Evolutionary conservation across 371 early-diverging fungal genomes (phyloP).

Genomic region (Mortierella sp.): DNA sequence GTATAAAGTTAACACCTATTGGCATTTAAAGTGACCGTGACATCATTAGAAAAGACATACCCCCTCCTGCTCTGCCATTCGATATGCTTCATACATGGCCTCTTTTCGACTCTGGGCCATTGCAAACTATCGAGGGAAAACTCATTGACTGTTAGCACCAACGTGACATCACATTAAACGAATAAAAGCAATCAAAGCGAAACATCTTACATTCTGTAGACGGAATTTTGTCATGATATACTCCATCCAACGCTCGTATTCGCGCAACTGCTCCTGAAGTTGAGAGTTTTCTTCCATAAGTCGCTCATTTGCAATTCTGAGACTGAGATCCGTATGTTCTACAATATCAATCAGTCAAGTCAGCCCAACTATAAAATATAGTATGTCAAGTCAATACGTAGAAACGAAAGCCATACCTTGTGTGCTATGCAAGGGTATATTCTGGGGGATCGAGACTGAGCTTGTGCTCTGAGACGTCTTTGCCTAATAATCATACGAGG

Average conservation of each 20-base stretch:
- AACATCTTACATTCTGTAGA: conserved; percentile 32
- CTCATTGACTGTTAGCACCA: not conserved
- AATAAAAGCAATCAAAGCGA: not conserved
- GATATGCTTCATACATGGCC: conserved; percentile 45
- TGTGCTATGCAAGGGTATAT: conserved; percentile 9
- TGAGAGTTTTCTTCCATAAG: conserved; percentile 38
- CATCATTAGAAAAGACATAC: conserved; percentile 13
- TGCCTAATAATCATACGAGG: conserved; percentile 10
- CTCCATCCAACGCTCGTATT: conserved; percentile 44
- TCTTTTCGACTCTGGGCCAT: conserved; percentile 48
- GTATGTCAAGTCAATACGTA: not conserved
- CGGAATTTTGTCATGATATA: conserved; percentile 47
- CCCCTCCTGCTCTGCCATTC: conserved; percentile 42
- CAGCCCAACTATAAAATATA: not conserved
- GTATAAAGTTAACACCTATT: not conserved
- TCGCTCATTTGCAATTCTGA: conserved; percentile 41
- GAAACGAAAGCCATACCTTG: conserved; percentile 20
- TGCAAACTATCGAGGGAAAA: conserved; percentile 23
- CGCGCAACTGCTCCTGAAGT: conserved; percentile 40
- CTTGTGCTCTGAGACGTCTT: conserved; percentile 26
- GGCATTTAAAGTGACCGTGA: not conserved
- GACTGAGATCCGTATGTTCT: conserved; percentile 30
- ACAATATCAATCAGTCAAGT: not conserved
- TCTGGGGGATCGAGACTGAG: conserved; percentile 7
- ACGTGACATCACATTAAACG: not conserved